A percentile compares a stretch with the other conserved stretches of the same genome.
These are phyloP conservation scores for Monotropa hypopitys DNA, from an alignment of 179 eudicot genomes.

Conservation along the genomic window DNA sequence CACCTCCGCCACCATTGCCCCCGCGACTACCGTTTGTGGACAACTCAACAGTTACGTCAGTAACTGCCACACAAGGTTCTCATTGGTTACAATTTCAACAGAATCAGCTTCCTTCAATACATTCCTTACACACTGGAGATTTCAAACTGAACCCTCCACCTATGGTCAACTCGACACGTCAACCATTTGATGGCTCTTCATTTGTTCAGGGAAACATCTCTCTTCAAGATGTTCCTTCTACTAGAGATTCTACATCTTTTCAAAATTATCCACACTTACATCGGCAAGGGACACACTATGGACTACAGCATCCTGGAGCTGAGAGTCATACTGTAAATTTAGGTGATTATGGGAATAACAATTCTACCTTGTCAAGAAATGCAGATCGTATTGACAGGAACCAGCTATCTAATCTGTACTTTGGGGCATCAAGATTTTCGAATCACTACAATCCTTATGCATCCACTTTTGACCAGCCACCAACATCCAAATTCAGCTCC, in stretches of 20 bases:
- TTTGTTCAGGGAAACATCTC: conserved; percentile 23
- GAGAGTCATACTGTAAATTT: conserved; percentile 20
- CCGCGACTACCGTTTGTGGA: conserved; percentile 23
- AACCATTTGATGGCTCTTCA: conserved; percentile 26
- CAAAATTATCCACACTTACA: conserved; percentile 24
- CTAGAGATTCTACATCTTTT: conserved; percentile 24
- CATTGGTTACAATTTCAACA: conserved; percentile 38
- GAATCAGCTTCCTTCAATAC: conserved; percentile 29
- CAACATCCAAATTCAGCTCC: conserved; percentile 50
- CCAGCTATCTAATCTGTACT: conserved; percentile 25
- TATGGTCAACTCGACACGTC: conserved; percentile 25
- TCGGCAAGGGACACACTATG: conserved; percentile 27
- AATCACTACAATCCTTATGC: conserved; percentile 75
- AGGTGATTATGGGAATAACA: conserved; percentile 19
- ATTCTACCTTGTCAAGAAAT: conserved; percentile 23
- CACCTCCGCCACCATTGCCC: conserved; percentile 34
- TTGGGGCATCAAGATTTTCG: conserved; percentile 41
- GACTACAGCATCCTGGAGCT: conserved; percentile 21
- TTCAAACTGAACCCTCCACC: conserved; percentile 14
- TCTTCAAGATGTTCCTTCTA: conserved; percentile 22
- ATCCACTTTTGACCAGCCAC: conserved; percentile 77
- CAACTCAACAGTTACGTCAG: conserved; percentile 13
- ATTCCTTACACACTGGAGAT: conserved; percentile 11
- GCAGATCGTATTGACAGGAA: conserved; percentile 32
- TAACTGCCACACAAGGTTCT: conserved; percentile 16